phyloP scores from a whole-genome alignment of 2,329 filamentous ascomycete species.

The Xylaria sp. region DNA sequence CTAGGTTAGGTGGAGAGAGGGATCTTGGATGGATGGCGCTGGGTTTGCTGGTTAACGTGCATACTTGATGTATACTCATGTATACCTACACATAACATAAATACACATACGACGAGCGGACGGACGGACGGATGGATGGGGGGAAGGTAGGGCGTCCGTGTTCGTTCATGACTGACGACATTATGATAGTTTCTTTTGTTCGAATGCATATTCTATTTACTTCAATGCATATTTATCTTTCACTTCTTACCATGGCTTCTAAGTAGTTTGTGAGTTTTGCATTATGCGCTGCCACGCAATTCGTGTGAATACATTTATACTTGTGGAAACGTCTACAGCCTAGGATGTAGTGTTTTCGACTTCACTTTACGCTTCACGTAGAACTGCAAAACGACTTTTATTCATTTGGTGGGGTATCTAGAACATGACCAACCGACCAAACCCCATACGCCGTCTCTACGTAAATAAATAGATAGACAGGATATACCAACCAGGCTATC shows the following conservation, averaged over 20 bases:
- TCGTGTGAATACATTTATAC: background rate
- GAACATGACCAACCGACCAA: background rate
- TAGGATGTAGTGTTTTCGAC: no score
- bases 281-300: background rate
- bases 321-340: no score
- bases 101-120: constrained; percentile 4
- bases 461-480: background rate
- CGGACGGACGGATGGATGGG: background rate
- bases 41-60: background rate
- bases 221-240: background rate
- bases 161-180: constrained; percentile 1
- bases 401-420: background rate
- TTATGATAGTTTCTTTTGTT: constrained; percentile 5
- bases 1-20: background rate
- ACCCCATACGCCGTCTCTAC: background rate
- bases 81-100: background rate
- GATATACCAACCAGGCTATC: background rate
- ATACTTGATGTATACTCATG: background rate
- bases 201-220: background rate
- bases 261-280: background rate
- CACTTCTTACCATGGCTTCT: background rate
- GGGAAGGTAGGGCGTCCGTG: background rate
- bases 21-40: background rate
- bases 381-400: background rate
- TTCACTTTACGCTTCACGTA: background rate